Evolutionary conservation across 345 rosid species (phyloP).

Genomic region (Brassica incana): DNA sequence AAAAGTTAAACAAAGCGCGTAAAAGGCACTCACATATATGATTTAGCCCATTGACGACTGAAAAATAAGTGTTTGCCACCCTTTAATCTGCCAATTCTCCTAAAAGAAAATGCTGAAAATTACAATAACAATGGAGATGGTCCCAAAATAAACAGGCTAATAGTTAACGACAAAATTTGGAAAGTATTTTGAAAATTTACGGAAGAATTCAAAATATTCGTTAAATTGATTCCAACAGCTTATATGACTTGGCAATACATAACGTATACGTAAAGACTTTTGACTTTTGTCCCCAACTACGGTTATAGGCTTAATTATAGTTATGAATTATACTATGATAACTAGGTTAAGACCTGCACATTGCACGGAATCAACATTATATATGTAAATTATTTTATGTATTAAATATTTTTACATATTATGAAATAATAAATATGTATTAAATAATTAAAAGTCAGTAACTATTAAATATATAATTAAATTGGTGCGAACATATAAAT

Average conservation of each 20-base stretch:
- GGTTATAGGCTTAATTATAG: neutral
- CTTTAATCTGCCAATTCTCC: neutral
- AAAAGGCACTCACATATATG: slow-evolving; percentile 10
- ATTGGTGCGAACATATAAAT: no score
- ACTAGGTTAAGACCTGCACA: no score
- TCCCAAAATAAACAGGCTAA: neutral
- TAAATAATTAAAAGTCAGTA: no score
- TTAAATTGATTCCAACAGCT: slow-evolving; percentile 14
- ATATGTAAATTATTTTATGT: no score
- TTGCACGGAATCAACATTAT: no score
- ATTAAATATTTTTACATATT: no score
- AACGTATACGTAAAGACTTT: slow-evolving; percentile 2
- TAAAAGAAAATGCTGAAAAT: neutral
- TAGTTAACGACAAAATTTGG: neutral
- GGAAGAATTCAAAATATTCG: neutral
- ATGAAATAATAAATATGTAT: no score
- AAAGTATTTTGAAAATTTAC: neutral
- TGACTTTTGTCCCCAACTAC: slow-evolving; percentile 27
- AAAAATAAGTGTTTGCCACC: slow-evolving; percentile 6
- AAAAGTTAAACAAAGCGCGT: slow-evolving; percentile 17
- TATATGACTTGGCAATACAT: slow-evolving; percentile 32
- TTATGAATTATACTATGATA: neutral
- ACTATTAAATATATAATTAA: no score
- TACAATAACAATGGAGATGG: neutral
- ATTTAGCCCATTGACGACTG: neutral